Evolutionary conservation across 2,329 filamentous ascomycete genomes (phyloP), one percentile per base, ranked within the genome.

Genomic region (Trichoderma citrinoviride): DNA sequence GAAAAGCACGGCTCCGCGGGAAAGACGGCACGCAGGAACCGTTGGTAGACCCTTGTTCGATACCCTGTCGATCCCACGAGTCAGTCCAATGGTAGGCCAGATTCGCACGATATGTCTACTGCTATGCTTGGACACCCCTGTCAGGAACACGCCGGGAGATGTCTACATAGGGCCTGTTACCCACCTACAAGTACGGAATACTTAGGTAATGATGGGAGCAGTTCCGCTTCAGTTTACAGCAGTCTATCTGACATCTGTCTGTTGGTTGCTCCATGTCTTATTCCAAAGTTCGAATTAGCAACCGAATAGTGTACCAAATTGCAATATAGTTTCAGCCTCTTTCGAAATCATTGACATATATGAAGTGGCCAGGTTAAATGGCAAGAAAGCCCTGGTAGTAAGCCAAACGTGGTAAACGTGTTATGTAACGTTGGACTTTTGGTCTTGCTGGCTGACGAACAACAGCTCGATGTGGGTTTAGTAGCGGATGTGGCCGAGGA

Each of bases 11-110:
- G 50, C 29, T 54, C 21, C 29, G 1, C 50, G 50, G 50, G 29
- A 54, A 25, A 54, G 50, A 54, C 50, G 50, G 50, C 47, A 50
- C 47, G 29, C 50, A 54, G 29, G 50, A 54, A 54, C 50, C 50
- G 50, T 54, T 54, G 29, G 50, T 40, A 23, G n/a, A 54, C 50
- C 50, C 29, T 21, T 54, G 50, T 40, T 5, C 1, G 19, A 37
- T 54, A 54, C 14, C 50, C 29, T 54, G 5, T 40, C 19, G 50
- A 54, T n/a, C 10, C 49, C 25, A 25, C 25, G 25, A 27, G 49
- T 19, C 12, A 8, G 27, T 37, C 49, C 25, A 53, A 53, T 53
- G 4, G n/a, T 25, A 21, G 33, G 15, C 49, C 49, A 53, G 49
- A 54, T 54, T 12, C 50, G 19, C 29, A 14, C 19, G 37, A 21